These are phyloP conservation scores for Lentinus brumalis DNA, from an alignment of 768 basidiomycete genomes.

Conservation along the genomic window DNA sequence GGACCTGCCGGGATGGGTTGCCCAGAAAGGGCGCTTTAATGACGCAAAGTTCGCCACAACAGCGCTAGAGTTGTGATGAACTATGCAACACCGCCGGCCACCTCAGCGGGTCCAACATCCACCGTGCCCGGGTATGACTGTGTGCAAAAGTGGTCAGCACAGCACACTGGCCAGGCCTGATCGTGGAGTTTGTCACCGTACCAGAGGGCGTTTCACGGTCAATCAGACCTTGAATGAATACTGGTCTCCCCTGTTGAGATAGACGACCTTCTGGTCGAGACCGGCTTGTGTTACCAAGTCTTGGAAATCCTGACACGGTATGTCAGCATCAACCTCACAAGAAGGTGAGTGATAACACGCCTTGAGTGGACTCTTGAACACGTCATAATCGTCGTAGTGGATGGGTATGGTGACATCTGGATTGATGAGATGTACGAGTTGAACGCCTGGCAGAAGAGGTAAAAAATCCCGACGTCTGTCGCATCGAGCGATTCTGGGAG, in stretches of 20 bases:
- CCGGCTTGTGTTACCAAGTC: conserved; percentile 31
- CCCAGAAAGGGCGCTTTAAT: no score
- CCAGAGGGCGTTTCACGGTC: neutral
- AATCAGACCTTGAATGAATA: conserved; percentile 24
- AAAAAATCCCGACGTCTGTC: no score
- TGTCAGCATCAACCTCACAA: neutral
- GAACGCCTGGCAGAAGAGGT: neutral
- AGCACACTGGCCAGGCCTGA: neutral
- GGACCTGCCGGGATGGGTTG: no score
- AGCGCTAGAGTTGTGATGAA: no score
- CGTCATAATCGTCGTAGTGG: conserved; percentile 33
- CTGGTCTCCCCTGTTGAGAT: conserved; percentile 32
- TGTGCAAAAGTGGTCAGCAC: neutral
- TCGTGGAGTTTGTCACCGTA: neutral
- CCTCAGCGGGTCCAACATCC: no score
- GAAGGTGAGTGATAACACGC: neutral
- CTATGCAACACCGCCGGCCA: no score
- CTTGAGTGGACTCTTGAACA: conserved; percentile 29
- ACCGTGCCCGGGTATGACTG: no score
- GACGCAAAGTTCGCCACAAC: no score
- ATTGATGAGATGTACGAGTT: conserved; percentile 33
- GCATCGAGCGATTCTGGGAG: no score
- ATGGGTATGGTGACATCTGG: conserved; percentile 37
- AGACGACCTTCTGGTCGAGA: conserved; percentile 31
- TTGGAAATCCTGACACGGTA: conserved; percentile 30